Evolutionary conservation across 139 green algal genomes (phyloP).

Genomic region (Nannochloris sp.): DNA sequence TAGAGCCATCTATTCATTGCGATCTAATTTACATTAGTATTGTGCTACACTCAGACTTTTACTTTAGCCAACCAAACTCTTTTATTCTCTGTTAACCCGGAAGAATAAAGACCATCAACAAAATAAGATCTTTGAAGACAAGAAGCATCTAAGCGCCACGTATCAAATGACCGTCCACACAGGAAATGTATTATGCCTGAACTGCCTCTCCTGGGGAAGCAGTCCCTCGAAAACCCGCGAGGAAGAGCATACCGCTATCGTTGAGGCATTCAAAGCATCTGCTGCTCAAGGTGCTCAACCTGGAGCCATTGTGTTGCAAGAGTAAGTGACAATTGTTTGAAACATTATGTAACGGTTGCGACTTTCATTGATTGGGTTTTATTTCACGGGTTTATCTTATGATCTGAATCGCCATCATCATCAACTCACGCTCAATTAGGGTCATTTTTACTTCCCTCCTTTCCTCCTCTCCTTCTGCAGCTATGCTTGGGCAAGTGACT

Average conservation of each 20-base stretch:
- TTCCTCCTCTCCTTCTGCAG: background rate
- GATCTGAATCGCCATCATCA: background rate
- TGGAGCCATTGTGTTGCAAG: background rate
- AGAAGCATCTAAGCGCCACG: no score
- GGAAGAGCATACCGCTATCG: constrained; percentile 8
- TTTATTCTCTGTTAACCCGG: no score
- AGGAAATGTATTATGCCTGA: constrained; percentile 6
- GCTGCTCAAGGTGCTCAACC: background rate
- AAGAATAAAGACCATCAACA: no score
- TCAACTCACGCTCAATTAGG: background rate
- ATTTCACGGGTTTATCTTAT: background rate
- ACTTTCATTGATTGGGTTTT: background rate
- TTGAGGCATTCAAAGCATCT: constrained; percentile 1
- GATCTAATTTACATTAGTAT: no score
- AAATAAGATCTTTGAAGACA: no score
- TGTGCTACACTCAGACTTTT: no score
- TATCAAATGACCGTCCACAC: background rate
- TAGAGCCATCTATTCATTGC: no score
- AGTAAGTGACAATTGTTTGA: background rate
- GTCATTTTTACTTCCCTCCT: background rate
- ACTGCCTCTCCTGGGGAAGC: constrained; percentile 2
- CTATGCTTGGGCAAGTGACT: background rate
- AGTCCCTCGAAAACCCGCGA: constrained; percentile 2
- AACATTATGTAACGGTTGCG: background rate
- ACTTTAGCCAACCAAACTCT: no score